Conservation (phyloP, 2,329 filamentous ascomycete genomes). For the Aspergillus awamori region DNA sequence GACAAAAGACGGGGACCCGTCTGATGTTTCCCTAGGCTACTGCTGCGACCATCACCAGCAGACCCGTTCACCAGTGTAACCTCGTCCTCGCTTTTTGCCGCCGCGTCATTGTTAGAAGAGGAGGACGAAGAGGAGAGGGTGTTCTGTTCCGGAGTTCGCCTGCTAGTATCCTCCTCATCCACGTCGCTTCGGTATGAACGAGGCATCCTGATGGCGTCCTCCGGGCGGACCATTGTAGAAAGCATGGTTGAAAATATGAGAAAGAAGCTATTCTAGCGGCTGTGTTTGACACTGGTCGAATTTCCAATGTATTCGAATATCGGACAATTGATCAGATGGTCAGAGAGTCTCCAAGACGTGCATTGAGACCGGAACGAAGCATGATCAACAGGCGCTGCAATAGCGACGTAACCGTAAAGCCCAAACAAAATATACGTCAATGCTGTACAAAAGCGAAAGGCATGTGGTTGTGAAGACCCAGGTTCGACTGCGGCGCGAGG, state of each 20-base stretch:
- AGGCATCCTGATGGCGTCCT: conserved; percentile 40
- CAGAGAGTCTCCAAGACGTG: conserved; percentile 16
- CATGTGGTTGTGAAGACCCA: background rate
- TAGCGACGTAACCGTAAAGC: conserved; percentile 8
- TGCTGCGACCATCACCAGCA: conserved; percentile 27
- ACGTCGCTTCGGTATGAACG: conserved; percentile 35
- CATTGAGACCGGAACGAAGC: conserved; percentile 20
- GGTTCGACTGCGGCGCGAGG: conserved; percentile 15
- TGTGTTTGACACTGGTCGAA: background rate
- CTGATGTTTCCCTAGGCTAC: conserved; percentile 23
- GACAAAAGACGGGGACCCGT: conserved; percentile 36
- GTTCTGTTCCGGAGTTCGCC: conserved; percentile 32
- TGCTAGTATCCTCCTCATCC: conserved; percentile 37
- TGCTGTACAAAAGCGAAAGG: background rate
- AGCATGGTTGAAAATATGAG: conserved; percentile 27
- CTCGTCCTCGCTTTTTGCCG: conserved; percentile 34
- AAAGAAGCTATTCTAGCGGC: conserved; percentile 1
- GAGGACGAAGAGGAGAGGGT: conserved; percentile 25
- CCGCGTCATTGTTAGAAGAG: conserved; percentile 32
- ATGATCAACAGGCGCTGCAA: conserved; percentile 24
- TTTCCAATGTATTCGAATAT: conserved; percentile 1
- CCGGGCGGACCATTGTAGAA: conserved; percentile 41
- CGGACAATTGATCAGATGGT: conserved; percentile 21
- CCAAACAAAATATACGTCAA: background rate
- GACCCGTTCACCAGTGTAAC: conserved; percentile 29